phyloP scores from a whole-genome alignment of 2,329 filamentous ascomycete genomes.

The Fusarium albidum region DNA sequence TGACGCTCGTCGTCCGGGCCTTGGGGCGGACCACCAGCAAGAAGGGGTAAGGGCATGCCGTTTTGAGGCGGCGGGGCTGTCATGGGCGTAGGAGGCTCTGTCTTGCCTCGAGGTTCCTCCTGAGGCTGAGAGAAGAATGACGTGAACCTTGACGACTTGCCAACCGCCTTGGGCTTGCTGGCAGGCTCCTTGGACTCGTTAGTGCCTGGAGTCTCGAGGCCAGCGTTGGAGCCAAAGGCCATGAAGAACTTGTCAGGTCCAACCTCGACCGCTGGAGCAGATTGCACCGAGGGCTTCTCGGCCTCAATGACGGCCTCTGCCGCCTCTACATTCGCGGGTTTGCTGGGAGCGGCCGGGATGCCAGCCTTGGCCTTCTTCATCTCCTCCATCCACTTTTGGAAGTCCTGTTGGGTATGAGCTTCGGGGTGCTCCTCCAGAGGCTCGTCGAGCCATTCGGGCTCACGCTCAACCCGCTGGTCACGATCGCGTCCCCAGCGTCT shows the following conservation, averaged over 20 bases:
- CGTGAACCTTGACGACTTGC: slow-evolving; percentile 84
- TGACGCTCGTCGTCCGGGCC: slow-evolving; percentile 77
- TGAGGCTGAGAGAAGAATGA: slow-evolving; percentile 70
- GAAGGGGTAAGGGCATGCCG: slow-evolving; percentile 26
- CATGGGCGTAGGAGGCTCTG: slow-evolving; percentile 57
- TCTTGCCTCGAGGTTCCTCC: slow-evolving; percentile 61
- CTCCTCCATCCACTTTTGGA: slow-evolving; percentile 91
- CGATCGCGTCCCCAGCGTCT: slow-evolving; percentile 66
- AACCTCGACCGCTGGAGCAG: slow-evolving; percentile 69
- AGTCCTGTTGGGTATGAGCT: slow-evolving; percentile 85
- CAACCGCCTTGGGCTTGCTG: slow-evolving; percentile 62
- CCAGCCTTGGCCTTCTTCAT: slow-evolving; percentile 75
- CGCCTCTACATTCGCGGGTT: slow-evolving; percentile 44
- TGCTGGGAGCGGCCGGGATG: slow-evolving; percentile 47
- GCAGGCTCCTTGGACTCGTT: slow-evolving; percentile 55
- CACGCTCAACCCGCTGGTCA: slow-evolving; percentile 72
- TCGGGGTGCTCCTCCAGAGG: slow-evolving; percentile 73
- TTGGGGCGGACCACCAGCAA: slow-evolving; percentile 40
- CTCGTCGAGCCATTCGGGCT: slow-evolving; percentile 91
- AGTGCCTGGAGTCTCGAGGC: slow-evolving; percentile 60
- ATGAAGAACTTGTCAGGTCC: slow-evolving; percentile 82
- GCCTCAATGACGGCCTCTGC: slow-evolving; percentile 51
- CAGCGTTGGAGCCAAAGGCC: slow-evolving; percentile 55
- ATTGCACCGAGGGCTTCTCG: slow-evolving; percentile 64
- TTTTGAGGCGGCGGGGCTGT: slow-evolving; percentile 38